These are phyloP conservation scores for Chrysochromulina parva DNA, from an alignment of 78 protist genomes.

Conservation along the genomic window DNA sequence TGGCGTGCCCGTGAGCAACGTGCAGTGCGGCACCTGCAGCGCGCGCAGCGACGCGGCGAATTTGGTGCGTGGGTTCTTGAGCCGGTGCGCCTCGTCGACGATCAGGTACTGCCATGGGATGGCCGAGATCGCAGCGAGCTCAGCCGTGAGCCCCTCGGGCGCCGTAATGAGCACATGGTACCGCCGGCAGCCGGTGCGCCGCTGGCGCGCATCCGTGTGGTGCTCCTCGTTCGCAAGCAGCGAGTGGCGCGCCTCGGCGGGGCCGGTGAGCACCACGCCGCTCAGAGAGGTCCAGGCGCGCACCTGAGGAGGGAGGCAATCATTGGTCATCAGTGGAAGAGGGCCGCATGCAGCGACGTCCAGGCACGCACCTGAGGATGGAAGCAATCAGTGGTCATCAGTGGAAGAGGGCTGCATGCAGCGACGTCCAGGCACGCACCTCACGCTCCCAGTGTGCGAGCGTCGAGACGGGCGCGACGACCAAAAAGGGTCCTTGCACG, in stretches of 20 bases:
- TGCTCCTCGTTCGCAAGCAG: constrained; percentile 58
- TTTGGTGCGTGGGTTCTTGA: constrained; percentile 58
- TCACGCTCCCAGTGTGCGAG: constrained; percentile 45
- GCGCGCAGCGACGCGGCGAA: not conserved
- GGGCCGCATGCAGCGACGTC: constrained; percentile 69
- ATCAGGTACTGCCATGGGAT: constrained; percentile 62
- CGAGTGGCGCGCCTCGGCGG: constrained; percentile 19
- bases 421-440: constrained; percentile 22
- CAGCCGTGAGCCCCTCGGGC: too few species aligned
- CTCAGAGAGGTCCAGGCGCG: too few species aligned
- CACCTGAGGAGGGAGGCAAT: too few species aligned
- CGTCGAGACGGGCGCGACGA: constrained; percentile 57
- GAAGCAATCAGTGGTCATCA: too few species aligned
- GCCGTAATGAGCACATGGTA: not conserved
- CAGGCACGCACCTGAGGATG: too few species aligned
- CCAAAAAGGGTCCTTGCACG: constrained; percentile 46
- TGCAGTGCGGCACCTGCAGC: not conserved
- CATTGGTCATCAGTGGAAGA: constrained; percentile 10
- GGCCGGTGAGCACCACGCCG: constrained; percentile 36
- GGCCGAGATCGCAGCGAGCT: constrained; percentile 22
- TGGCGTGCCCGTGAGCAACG: constrained; percentile 43
- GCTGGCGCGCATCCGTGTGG: too few species aligned
- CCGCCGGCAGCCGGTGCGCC: too few species aligned
- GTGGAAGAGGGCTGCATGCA: constrained; percentile 64
- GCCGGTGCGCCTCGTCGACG: constrained; percentile 91